Evolutionary conservation across 2,329 filamentous ascomycete genomes (phyloP).

Genomic region (Aspergillus puulaauensis): DNA sequence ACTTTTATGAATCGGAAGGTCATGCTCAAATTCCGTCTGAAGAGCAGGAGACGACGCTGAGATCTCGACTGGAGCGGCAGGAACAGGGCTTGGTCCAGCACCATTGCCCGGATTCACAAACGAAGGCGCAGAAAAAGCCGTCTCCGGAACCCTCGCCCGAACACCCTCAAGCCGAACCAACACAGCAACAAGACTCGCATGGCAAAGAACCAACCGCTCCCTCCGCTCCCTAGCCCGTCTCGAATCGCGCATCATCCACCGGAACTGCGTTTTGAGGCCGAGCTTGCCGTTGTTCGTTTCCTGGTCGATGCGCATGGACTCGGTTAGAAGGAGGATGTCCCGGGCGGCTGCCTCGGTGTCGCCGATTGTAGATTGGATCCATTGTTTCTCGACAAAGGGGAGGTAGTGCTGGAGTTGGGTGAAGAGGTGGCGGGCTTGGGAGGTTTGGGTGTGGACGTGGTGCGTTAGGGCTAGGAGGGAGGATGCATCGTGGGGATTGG

Average conservation of each 20-base stretch:
- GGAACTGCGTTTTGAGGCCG: constrained; percentile 14
- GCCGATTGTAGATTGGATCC: constrained; percentile 27
- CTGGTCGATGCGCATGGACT: constrained; percentile 20
- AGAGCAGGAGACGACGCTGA: too few species aligned
- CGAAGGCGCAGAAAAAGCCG: neutral
- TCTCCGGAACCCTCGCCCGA: neutral
- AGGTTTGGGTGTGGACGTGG: constrained; percentile 17
- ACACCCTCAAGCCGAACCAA: constrained; percentile 16
- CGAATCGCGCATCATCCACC: constrained; percentile 21
- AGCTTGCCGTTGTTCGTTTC: constrained; percentile 18
- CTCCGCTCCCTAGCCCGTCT: constrained; percentile 16
- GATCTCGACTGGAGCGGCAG: too few species aligned
- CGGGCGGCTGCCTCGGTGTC: constrained; percentile 35
- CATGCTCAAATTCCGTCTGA: too few species aligned
- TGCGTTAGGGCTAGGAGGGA: constrained; percentile 13
- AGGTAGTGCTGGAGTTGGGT: constrained; percentile 6
- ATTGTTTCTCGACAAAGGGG: constrained; percentile 15
- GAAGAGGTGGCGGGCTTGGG: constrained; percentile 20
- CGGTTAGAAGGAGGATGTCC: constrained; percentile 27
- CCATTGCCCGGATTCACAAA: neutral
- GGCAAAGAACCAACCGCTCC: constrained; percentile 16
- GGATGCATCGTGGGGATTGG: neutral
- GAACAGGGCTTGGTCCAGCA: too few species aligned
- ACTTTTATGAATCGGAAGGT: too few species aligned
- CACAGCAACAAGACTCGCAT: constrained; percentile 20